Evolutionary conservation across 2,329 filamentous ascomycete species (phyloP), one percentile per base, ranked within the genome.

Genomic region (Aaosphaeria pasadenensis): DNA sequence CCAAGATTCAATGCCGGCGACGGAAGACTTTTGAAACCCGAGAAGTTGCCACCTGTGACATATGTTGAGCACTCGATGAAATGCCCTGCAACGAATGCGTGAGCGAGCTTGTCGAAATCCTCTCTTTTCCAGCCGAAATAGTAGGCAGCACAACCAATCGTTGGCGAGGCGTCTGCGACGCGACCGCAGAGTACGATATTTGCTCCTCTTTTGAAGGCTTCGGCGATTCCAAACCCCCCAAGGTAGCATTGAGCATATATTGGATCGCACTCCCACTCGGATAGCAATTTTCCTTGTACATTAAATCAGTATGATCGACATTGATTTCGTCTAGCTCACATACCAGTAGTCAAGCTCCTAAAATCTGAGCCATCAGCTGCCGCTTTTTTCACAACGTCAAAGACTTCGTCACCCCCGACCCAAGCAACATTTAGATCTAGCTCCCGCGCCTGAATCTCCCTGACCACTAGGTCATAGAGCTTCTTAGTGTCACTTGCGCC

Each of bases 31-130:
- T 65, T 45, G 71, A 77, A 51, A 2, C 77, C 78, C 0, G 75
- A 68, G 47, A 77, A 81, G 52, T 81, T 80, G 0, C 62, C 75
- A 0, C 78, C 78, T 0, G 74, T 75, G 9, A 74, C 75, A 44
- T 81, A 81, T 0, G 74, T 67, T 0, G 71, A 74, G 54, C 78
- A 81, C 55, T 82, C 79, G 38, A 81, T 79, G 5, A 81, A 57
- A 58, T 82, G 77, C 1, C 76, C 78, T 0, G 77, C 77, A 1
- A 82, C 57, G 0, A 81, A 59, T 0, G 77, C 66, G 0, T 74
- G 74, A 0, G 78, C 78, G 5, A 81, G 62, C 28, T 64, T 53
- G 47, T 30, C 28, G 17, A 30, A 17, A 3, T 43, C 29, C 9
- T 43, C 11, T 11, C 30, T 11, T 32, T 54, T 51, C 80, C 79